Evolutionary conservation across 352 stramenopile species (phyloP), one percentile per base, ranked within the genome.

Genomic region (Paralagenidium karlingii): DNA sequence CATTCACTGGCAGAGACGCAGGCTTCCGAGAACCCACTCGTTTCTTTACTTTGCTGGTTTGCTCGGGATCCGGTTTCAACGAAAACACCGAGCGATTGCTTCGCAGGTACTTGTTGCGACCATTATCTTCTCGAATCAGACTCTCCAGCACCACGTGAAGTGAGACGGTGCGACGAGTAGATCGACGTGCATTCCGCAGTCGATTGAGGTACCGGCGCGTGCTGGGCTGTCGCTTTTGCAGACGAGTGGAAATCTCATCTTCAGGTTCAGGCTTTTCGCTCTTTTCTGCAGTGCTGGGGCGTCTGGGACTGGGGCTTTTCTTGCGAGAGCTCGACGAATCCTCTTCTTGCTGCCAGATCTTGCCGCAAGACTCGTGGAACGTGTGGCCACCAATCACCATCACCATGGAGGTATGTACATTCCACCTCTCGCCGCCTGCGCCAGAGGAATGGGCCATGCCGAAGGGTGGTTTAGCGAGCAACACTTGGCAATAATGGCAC

Each of bases 281-380:
- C 19, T 26, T 43, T 19, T 24, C 46, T 11, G 16, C 34, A 39
- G 11, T 19, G n/a, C 52, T 28, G 37, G 24, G 46, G 20, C 60
- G 48, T 33, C 49, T 58, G 34, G 45, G n/a, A n/a, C n/a, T 47
- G 15, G 19, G 41, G 29, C n/a, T 20, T 41, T 24, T 32, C 38
- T 21, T 43, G 15, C 38, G n/a, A 41, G 20, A 36, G 22, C 7
- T 20, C 19, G 19, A n/a, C 22, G 20, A 16, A 22, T 41, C 36
- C 16, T 6, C 57, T 15, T 68, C 69, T 37, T 87, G 78, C 46
- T 91, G 74, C 74, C 75, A 91, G 7, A 75, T 75, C 36, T 84
- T 87, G 28, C 63, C 78, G 53, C 78, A 91, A 10, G 78, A 83
- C 53, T 91, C 78, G 53, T 91, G 78, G 52, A 91, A 91, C 11